These are phyloP conservation scores for Oryza longistaminata DNA, from an alignment of 176 grass and related monocot species.

Conservation along the genomic window DNA sequence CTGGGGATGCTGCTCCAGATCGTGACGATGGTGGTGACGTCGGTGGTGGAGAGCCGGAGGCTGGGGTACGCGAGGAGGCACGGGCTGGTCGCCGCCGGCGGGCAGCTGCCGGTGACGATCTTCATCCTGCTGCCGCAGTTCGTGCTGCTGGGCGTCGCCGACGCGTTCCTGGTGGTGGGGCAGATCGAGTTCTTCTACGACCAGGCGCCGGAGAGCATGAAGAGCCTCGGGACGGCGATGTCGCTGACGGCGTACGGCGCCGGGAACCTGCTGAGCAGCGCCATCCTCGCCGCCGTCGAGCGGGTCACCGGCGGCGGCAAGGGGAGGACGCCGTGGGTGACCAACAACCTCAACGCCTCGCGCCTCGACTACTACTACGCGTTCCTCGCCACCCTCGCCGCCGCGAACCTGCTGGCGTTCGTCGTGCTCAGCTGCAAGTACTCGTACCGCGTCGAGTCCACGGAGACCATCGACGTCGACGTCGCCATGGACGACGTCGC, in stretches of 20 bases:
- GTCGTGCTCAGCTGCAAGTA: conserved; percentile 45
- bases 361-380: conserved; percentile 77
- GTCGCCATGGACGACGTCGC: background rate
- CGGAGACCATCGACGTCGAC: conserved; percentile 20
- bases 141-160: conserved; percentile 72
- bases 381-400: conserved; percentile 51
- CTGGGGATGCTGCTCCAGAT: conserved; percentile 64
- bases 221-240: conserved; percentile 76
- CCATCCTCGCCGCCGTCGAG: conserved; percentile 49
- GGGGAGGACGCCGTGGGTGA: conserved; percentile 54
- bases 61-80: conserved; percentile 47
- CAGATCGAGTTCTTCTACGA: conserved; percentile 89
- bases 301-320: conserved; percentile 30
- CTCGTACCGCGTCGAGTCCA: conserved; percentile 43
- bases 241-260: conserved; percentile 60
- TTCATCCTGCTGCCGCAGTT: conserved; percentile 87
- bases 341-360: conserved; percentile 75
- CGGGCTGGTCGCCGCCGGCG: background rate
- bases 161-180: conserved; percentile 59
- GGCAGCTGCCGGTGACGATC: conserved; percentile 50
- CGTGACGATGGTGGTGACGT: conserved; percentile 50
- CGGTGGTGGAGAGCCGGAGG: conserved; percentile 49
- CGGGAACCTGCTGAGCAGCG: conserved; percentile 76
- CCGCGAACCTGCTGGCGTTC: conserved; percentile 54
- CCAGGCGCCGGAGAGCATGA: conserved; percentile 91